Conservation (phyloP, 2,329 filamentous ascomycete genomes). For the Penicillium sp. region DNA sequence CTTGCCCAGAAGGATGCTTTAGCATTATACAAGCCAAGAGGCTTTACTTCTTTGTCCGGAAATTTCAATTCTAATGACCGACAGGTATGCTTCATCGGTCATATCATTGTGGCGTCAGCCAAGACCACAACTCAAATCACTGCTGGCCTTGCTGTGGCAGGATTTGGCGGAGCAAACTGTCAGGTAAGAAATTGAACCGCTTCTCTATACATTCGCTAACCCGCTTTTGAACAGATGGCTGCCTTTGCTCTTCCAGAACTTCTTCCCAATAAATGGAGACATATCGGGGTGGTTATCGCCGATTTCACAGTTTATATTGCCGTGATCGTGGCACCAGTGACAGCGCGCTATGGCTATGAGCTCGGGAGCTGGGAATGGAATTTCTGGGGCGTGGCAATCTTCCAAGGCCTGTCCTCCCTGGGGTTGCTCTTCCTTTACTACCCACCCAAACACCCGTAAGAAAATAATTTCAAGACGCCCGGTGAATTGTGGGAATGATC, state of each 20-base stretch:
- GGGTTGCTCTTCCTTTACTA: conserved; percentile 45
- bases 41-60: too few relatives aligned
- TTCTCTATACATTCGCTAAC: too few relatives aligned
- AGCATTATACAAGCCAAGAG: too few relatives aligned
- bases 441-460: conserved; percentile 39
- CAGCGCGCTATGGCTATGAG: conserved; percentile 44
- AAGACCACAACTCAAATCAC: conserved; percentile 42
- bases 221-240: conserved; percentile 25
- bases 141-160: conserved; percentile 43
- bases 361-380: conserved; percentile 46
- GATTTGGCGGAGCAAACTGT: conserved; percentile 47
- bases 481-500: too few relatives aligned
- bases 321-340: conserved; percentile 49
- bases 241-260: conserved; percentile 50
- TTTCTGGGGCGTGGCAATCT: conserved; percentile 47
- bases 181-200: conserved; percentile 29
- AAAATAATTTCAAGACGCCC: too few relatives aligned
- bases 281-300: conserved; percentile 46
- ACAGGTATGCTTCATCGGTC: conserved; percentile 37
- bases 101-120: conserved; percentile 41
- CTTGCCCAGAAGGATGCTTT: too few relatives aligned
- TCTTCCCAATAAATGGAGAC: conserved; percentile 51
- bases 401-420: conserved; percentile 45
- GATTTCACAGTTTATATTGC: conserved; percentile 46
- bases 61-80: too few relatives aligned